Evolutionary conservation across 2,329 filamentous ascomycete genomes (phyloP).

Genomic region (Nigrograna mackinnonii): DNA sequence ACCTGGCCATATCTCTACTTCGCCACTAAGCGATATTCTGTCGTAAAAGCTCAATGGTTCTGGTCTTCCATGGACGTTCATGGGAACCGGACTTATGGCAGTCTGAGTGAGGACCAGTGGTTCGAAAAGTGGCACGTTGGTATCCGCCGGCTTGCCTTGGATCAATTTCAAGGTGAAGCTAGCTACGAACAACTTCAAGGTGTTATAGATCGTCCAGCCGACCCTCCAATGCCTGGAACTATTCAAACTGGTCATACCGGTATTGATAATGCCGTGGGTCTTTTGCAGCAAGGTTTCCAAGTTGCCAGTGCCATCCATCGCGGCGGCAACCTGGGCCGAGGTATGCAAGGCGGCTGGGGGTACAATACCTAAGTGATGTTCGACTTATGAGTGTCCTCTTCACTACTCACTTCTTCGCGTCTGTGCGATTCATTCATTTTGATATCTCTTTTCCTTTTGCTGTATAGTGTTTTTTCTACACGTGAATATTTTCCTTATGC

Average conservation of each 20-base stretch:
- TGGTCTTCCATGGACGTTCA: slow-evolving; percentile 47
- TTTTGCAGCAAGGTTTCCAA: slow-evolving; percentile 36
- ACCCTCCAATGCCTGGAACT: slow-evolving; percentile 44
- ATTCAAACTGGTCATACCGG: slow-evolving; percentile 31
- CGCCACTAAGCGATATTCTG: slow-evolving; percentile 68
- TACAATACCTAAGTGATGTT: slow-evolving; percentile 21
- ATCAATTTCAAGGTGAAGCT: slow-evolving; percentile 59
- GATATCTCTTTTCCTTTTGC: too few species aligned
- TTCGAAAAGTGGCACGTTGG: slow-evolving; percentile 65
- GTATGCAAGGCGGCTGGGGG: slow-evolving; percentile 35
- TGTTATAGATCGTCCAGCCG: slow-evolving; percentile 42
- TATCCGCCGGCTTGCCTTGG: slow-evolving; percentile 63
- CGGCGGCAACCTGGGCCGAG: slow-evolving; percentile 19
- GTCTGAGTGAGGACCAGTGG: slow-evolving; percentile 58
- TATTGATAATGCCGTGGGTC: slow-evolving; percentile 33
- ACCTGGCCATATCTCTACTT: slow-evolving; percentile 73
- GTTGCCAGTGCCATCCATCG: slow-evolving; percentile 31
- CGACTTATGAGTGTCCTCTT: background rate
- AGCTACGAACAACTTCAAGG: slow-evolving; percentile 48
- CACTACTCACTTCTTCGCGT: too few species aligned
- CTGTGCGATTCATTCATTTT: too few species aligned
- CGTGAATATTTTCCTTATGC: too few species aligned
- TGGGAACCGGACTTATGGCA: slow-evolving; percentile 53
- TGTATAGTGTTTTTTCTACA: too few species aligned
- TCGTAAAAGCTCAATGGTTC: slow-evolving; percentile 64